Percentiles rank a stretch among this genome's conserved stretches.
phyloP scores from a whole-genome alignment of 306 rosid species.

The cucumber (Cucumis sativus) region Cucumber_9930_V3 NC_026656.2:10448001-10448500 shows the following conservation, averaged over 20 bases:
- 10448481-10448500: neutral
- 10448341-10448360: neutral
- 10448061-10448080: neutral
- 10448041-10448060: neutral
- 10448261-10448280: too few relatives aligned
- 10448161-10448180: neutral
- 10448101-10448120: neutral
- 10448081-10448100: neutral
- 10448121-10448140: neutral
- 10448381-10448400: neutral
- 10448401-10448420: neutral
- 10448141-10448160: neutral
- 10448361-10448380: neutral
- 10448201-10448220: neutral
- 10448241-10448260: neutral
- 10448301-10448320: neutral
- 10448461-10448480: neutral
- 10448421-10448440: neutral
- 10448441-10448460: neutral
- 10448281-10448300: neutral
- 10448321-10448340: neutral
- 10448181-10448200: neutral
- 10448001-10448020: conserved; percentile 1
- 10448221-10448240: neutral
- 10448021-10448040: neutral